Evolutionary conservation across 108 stramenopile genomes (phyloP).

Genomic region (Cylindrotheca fusiformis): DNA sequence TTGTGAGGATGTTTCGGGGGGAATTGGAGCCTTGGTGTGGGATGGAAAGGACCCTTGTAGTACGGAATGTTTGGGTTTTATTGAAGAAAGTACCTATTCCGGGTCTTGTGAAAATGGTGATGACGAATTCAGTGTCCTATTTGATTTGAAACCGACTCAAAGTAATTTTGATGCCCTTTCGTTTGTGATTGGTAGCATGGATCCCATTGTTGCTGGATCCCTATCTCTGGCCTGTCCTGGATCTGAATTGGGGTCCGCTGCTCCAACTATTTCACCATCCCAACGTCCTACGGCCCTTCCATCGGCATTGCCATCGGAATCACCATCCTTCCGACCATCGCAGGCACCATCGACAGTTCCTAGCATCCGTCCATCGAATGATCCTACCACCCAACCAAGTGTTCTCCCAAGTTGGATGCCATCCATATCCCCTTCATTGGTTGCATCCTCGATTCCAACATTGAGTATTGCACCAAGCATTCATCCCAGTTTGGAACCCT

Average conservation of each 20-base stretch:
- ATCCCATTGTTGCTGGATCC: neutral
- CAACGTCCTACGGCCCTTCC: neutral
- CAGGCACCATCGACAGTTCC: neutral
- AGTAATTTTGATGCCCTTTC: neutral
- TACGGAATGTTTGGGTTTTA: neutral
- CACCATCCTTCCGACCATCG: neutral
- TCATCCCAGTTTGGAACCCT: neutral
- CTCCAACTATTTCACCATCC: neutral
- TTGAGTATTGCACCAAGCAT: neutral
- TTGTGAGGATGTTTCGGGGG: neutral
- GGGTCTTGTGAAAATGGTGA: neutral
- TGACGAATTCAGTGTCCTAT: neutral
- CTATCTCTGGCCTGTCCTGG: neutral
- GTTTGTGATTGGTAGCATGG: neutral
- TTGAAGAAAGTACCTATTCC: neutral
- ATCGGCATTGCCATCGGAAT: neutral
- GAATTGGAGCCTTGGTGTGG: neutral
- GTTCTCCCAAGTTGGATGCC: neutral
- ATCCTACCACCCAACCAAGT: neutral
- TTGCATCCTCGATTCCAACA: no score
- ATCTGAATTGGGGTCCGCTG: neutral
- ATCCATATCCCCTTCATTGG: neutral
- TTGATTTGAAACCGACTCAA: neutral
- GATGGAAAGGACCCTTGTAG: neutral
- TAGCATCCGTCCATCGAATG: neutral